phyloP scores from a whole-genome alignment of 768 basidiomycete species.

The Suillus fuscotomentosus region DNA sequence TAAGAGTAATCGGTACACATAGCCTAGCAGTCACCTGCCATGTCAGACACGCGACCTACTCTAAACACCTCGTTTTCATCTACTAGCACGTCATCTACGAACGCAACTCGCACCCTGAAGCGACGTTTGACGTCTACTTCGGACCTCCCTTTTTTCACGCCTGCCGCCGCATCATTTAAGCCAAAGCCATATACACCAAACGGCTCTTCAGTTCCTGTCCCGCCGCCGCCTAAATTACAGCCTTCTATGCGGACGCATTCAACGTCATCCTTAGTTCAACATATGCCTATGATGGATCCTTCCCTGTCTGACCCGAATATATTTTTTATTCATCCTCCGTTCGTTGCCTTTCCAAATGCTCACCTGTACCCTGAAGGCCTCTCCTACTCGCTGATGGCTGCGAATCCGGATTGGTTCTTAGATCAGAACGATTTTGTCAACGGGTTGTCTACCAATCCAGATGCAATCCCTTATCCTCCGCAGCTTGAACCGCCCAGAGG shows the following conservation, averaged over 20 bases:
- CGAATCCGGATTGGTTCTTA: constrained; percentile 80
- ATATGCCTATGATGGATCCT: constrained; percentile 64
- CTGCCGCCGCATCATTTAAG: constrained; percentile 62
- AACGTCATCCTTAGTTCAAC: constrained; percentile 35
- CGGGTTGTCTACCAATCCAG: constrained; percentile 41
- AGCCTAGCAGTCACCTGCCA: constrained; percentile 10
- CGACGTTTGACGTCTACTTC: constrained; percentile 46
- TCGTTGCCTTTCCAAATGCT: constrained; percentile 62
- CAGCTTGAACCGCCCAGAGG: constrained; percentile 81
- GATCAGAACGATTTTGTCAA: constrained; percentile 62
- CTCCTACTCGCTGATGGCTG: constrained; percentile 68
- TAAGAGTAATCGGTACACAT: neutral
- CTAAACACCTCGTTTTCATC: constrained; percentile 21
- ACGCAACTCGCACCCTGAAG: constrained; percentile 37
- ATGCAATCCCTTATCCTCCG: constrained; percentile 69
- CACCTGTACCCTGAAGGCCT: constrained; percentile 63
- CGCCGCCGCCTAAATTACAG: constrained; percentile 25
- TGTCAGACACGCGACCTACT: constrained; percentile 18
- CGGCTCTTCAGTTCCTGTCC: constrained; percentile 18
- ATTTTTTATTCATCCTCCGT: constrained; percentile 75
- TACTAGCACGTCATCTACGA: constrained; percentile 27
- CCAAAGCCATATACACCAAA: constrained; percentile 61
- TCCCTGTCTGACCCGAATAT: constrained; percentile 61
- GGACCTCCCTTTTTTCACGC: constrained; percentile 60
- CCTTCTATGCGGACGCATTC: constrained; percentile 28